These are phyloP conservation scores for Pharus latifolius DNA, from an alignment of 176 grass and related monocot species.

Conservation along the genomic window DNA sequence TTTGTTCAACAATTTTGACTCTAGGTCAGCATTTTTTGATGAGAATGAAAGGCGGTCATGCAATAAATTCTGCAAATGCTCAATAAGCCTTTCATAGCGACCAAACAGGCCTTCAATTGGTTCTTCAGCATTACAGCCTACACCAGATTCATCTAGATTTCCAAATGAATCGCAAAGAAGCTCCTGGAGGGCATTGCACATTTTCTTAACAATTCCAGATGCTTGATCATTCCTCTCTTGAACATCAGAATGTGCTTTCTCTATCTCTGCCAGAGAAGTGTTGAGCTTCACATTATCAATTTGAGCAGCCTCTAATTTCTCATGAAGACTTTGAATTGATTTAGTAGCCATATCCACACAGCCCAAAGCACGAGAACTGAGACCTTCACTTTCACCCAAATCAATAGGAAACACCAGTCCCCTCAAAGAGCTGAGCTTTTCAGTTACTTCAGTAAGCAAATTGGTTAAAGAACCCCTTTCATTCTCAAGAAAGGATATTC, in stretches of 20 bases:
- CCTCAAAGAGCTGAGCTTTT: constrained; percentile 37
- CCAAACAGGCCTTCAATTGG: constrained; percentile 33
- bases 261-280: constrained; percentile 33
- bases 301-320: constrained; percentile 45
- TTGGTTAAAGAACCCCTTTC: constrained; percentile 42
- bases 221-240: constrained; percentile 48
- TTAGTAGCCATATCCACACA: constrained; percentile 43
- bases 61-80: constrained; percentile 59
- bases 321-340: constrained; percentile 41
- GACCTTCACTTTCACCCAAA: constrained; percentile 23
- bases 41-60: constrained; percentile 26
- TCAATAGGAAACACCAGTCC: constrained; percentile 23
- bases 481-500: constrained; percentile 37
- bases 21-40: constrained; percentile 47
- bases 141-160: constrained; percentile 20
- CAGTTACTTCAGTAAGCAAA: constrained; percentile 30
- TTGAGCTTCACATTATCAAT: constrained; percentile 37
- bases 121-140: constrained; percentile 30
- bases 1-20: constrained; percentile 53
- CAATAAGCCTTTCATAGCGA: constrained; percentile 35
- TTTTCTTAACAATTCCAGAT: constrained; percentile 33
- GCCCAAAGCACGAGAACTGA: constrained; percentile 20
- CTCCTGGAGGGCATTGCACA: constrained; percentile 45
- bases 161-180: constrained; percentile 28
- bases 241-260: constrained; percentile 24